Evolutionary conservation across 768 basidiomycete species (phyloP).

Genomic region (Chlorophyllum brunneum): DNA sequence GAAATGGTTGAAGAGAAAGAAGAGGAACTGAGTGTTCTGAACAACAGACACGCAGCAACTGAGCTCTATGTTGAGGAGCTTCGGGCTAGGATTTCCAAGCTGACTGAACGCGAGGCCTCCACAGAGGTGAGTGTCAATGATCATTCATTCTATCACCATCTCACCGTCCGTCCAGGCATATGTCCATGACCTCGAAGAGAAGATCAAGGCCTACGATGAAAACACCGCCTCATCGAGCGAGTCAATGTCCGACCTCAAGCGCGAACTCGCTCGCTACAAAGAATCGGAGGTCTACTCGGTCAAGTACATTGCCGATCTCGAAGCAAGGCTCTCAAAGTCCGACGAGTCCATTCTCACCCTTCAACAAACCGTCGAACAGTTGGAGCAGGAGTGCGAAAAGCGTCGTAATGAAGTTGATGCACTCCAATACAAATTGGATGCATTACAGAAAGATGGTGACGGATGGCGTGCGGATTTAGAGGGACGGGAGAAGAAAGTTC

Average conservation of each 20-base stretch:
- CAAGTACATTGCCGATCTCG: constrained; percentile 84
- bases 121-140: constrained; percentile 65
- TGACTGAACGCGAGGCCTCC: constrained; percentile 84
- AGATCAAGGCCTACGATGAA: constrained; percentile 84
- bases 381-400: constrained; percentile 76
- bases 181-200: constrained; percentile 89
- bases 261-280: constrained; percentile 75
- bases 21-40: constrained; percentile 62
- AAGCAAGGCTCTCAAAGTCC: constrained; percentile 71
- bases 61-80: constrained; percentile 89
- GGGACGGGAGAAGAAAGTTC: constrained; percentile 71
- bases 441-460: constrained; percentile 68
- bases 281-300: constrained; percentile 69
- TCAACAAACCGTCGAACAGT: constrained; percentile 63
- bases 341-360: constrained; percentile 74
- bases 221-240: constrained; percentile 70
- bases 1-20: constrained; percentile 93
- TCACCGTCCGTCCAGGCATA: constrained; percentile 59
- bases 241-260: constrained; percentile 77
- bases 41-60: constrained; percentile 69
- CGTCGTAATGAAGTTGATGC: constrained; percentile 67
- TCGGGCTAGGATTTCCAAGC: constrained; percentile 69
- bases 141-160: constrained; percentile 10
- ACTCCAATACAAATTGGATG: constrained; percentile 68
- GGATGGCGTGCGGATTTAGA: constrained; percentile 85